A percentile compares a stretch with the other conserved stretches of the same genome.
Conservation (phyloP, 208 protist genomes). For the Endotrypanum monterogeii region DNA sequence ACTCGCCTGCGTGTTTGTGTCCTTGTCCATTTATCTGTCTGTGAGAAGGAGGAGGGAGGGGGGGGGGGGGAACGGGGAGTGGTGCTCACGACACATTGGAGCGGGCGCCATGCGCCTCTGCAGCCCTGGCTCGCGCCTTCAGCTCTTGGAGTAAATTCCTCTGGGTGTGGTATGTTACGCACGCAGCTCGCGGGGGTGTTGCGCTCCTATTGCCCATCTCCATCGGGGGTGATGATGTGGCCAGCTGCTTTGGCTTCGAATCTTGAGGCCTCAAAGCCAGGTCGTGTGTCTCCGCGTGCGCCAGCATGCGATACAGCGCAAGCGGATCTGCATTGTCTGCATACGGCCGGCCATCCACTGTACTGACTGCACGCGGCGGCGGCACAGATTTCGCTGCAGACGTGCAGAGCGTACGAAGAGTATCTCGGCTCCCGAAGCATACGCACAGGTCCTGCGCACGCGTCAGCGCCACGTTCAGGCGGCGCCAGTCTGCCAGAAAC, state of each 20-base stretch:
- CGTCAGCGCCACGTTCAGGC: conserved; percentile 95
- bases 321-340: conserved; percentile 62
- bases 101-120: neutral
- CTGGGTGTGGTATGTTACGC: neutral
- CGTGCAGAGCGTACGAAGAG: conserved; percentile 37
- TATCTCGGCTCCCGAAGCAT: conserved; percentile 61
- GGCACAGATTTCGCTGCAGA: conserved; percentile 9
- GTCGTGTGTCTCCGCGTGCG: conserved; percentile 38
- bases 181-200: neutral
- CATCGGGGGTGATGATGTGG: conserved; percentile 3
- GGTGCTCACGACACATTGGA: neutral
- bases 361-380: conserved; percentile 16
- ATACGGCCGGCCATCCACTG: conserved; percentile 21
- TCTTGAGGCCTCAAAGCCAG: neutral
- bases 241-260: neutral
- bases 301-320: conserved; percentile 49
- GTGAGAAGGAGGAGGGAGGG: neutral
- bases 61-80: neutral
- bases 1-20: neutral
- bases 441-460: conserved; percentile 83
- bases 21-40: neutral
- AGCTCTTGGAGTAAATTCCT: conserved; percentile 11
- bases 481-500: conserved; percentile 88
- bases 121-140: neutral
- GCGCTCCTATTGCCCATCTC: neutral